Percentiles rank a stretch among this genome's conserved stretches.
Conservation (phyloP, 169 alveolate species). For the Eimeria tenella region DNA sequence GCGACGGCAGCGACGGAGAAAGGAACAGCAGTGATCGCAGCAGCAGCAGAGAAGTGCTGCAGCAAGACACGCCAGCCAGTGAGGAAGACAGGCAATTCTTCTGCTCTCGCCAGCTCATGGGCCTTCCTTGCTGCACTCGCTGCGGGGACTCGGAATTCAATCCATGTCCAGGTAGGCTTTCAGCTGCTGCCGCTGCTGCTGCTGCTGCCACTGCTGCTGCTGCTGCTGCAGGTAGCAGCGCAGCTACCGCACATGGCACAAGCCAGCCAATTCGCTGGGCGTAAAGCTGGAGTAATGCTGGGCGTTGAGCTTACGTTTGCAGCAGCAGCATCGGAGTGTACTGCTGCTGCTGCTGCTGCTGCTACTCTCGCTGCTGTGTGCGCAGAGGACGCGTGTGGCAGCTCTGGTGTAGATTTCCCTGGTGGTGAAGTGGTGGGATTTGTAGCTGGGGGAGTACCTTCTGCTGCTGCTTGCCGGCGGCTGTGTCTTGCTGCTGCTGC, state of each 20-base stretch:
- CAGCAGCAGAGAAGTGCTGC: conserved; percentile 69
- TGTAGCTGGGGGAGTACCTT: conserved; percentile 28
- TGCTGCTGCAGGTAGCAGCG: not conserved
- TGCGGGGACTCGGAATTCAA: conserved; percentile 41
- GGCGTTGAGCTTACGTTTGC: not conserved
- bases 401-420: conserved; percentile 28
- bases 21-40: conserved; percentile 6
- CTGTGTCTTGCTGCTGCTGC: conserved; percentile 66
- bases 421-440: conserved; percentile 45
- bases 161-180: conserved; percentile 25
- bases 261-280: too few species aligned
- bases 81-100: conserved; percentile 14
- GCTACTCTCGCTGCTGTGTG: not conserved
- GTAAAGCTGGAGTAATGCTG: not conserved
- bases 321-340: not conserved
- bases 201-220: conserved; percentile 37
- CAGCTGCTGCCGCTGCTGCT: conserved; percentile 22
- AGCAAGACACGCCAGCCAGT: conserved; percentile 20
- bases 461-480: conserved; percentile 51
- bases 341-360: not conserved
- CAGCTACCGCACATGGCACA: not conserved
- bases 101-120: conserved; percentile 31
- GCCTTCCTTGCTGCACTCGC: conserved; percentile 47
- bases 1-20: not conserved
- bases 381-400: conserved; percentile 59